phyloP scores from a whole-genome alignment of 148 eudicot species.

The Suaeda aralocaspica region DNA sequence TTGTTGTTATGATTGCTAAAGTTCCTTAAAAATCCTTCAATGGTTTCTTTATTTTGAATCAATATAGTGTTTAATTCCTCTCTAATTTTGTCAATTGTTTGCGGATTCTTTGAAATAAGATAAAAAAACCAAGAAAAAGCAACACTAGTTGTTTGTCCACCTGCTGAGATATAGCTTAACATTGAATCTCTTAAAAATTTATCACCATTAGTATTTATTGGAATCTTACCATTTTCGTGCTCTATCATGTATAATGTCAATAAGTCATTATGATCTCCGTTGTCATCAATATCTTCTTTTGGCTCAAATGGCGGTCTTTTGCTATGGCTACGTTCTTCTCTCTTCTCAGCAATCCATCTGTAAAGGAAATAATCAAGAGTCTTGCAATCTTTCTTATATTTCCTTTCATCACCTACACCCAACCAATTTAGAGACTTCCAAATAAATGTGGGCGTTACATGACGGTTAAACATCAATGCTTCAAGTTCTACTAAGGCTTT shows the following conservation, averaged over 20 bases:
- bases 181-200: too few species aligned
- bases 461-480: conserved; percentile 32
- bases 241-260: too few species aligned
- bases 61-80: background rate
- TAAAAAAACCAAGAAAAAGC: background rate
- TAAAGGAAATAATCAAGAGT: conserved; percentile 25
- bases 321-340: conserved; percentile 13
- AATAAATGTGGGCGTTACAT: conserved; percentile 28
- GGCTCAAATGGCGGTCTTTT: too few species aligned
- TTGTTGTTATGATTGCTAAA: background rate
- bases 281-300: too few species aligned
- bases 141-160: too few species aligned
- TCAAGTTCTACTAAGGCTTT: conserved; percentile 26
- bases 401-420: conserved; percentile 32
- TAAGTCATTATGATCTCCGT: too few species aligned
- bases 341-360: conserved; percentile 15
- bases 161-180: too few species aligned
- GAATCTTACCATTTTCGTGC: too few species aligned
- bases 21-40: background rate
- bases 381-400: conserved; percentile 19
- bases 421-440: conserved; percentile 51
- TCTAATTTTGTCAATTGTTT: too few species aligned
- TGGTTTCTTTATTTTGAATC: too few species aligned
- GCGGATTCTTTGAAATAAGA: background rate
- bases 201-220: too few species aligned